phyloP scores from a whole-genome alignment of 768 basidiomycete genomes.

The Hypholoma fasciculare region DNA sequence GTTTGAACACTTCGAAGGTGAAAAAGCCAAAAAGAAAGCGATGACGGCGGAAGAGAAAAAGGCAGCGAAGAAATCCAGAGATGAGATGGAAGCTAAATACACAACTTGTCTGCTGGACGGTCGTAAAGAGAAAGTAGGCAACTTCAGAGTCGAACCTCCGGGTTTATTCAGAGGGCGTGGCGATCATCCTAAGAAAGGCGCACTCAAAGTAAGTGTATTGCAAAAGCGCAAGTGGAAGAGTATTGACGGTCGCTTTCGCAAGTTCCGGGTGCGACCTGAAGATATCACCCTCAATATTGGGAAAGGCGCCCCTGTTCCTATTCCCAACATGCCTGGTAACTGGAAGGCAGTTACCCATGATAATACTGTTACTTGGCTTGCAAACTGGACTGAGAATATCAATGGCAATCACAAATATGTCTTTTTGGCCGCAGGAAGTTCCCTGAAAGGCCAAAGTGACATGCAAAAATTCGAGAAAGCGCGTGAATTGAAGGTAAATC shows the following conservation, averaged over 20 bases:
- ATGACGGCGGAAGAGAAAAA: slow-evolving; percentile 89
- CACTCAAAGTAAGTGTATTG: slow-evolving; percentile 71
- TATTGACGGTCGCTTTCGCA: slow-evolving; percentile 7
- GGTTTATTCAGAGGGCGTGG: slow-evolving; percentile 98
- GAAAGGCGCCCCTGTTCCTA: slow-evolving; percentile 66
- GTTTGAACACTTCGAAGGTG: slow-evolving; percentile 88
- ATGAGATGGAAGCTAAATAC: slow-evolving; percentile 83
- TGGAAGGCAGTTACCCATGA: slow-evolving; percentile 92
- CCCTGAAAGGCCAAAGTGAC: slow-evolving; percentile 97
- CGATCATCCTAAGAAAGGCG: slow-evolving; percentile 97
- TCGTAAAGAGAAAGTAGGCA: slow-evolving; percentile 96
- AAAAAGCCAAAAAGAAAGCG: slow-evolving; percentile 92
- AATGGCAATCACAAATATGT: slow-evolving; percentile 97
- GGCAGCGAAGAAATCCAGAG: slow-evolving; percentile 81
- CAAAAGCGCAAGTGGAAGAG: not conserved
- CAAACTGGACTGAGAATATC: slow-evolving; percentile 98
- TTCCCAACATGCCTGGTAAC: slow-evolving; percentile 88
- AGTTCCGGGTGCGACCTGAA: slow-evolving; percentile 90
- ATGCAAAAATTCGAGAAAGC: slow-evolving; percentile 98
- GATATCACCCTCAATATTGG: slow-evolving; percentile 97
- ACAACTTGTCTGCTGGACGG: slow-evolving; percentile 89
- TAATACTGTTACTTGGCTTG: slow-evolving; percentile 97
- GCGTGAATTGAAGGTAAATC: slow-evolving; percentile 84
- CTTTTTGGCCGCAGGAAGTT: slow-evolving; percentile 96
- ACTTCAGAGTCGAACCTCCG: slow-evolving; percentile 97